Evolutionary conservation across 495 filamentous ascomycete species (phyloP).

Genomic region (Penicillium coffeae): DNA sequence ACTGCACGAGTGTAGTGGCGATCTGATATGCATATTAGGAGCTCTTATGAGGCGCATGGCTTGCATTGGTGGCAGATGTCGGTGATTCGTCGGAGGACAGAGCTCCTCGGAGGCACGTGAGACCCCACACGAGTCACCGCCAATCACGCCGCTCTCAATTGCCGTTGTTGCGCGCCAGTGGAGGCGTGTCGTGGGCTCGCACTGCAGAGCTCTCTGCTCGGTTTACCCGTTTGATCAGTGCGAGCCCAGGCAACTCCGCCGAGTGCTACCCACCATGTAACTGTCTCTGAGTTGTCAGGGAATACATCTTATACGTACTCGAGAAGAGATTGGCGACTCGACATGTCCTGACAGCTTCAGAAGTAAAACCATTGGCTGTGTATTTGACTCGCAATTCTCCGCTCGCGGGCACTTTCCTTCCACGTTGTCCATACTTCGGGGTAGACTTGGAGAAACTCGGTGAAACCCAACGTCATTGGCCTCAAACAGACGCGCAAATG

Average conservation of each 20-base stretch:
- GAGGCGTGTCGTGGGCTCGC: not conserved
- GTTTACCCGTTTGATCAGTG: not conserved
- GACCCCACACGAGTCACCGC: conserved; percentile 10
- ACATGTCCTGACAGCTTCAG: not conserved
- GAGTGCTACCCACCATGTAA: not conserved
- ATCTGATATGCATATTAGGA: not conserved
- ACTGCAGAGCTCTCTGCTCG: not conserved
- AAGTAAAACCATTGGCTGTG: not conserved
- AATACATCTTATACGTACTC: not conserved
- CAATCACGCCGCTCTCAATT: conserved; percentile 15
- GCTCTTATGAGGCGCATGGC: not conserved
- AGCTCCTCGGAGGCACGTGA: conserved; percentile 27
- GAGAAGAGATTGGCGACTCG: not conserved
- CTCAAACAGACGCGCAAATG: not conserved
- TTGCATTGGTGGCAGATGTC: not conserved
- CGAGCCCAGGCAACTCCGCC: not conserved
- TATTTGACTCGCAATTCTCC: not conserved
- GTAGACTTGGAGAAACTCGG: conserved; percentile 4
- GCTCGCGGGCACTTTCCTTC: not conserved
- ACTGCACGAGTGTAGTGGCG: not conserved
- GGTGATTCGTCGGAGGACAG: conserved; percentile 28
- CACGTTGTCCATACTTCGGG: not conserved
- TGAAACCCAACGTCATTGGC: not conserved
- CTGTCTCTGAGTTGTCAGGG: not conserved
- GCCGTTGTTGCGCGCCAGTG: conserved; percentile 1